These are phyloP conservation scores for Begonia loranthoides DNA, from an alignment of 306 rosid genomes.

Conservation along the genomic window DNA sequence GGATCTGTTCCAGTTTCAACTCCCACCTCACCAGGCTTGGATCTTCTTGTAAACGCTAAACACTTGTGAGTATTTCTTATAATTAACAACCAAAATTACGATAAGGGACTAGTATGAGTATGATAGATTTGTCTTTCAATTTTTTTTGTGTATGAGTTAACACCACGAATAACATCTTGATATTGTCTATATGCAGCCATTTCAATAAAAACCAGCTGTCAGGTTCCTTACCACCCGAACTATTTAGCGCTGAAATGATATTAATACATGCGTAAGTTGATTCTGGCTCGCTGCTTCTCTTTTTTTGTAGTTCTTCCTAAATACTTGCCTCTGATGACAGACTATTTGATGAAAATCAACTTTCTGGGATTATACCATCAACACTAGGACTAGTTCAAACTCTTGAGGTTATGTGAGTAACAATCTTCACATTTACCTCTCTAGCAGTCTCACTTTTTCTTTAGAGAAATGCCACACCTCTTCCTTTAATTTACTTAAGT, in stretches of 20 bases:
- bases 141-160: background rate
- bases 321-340: constrained; percentile 12
- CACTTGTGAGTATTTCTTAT: constrained; percentile 27
- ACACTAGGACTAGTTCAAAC: constrained; percentile 59
- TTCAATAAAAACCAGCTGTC: constrained; percentile 89
- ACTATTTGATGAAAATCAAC: constrained; percentile 55
- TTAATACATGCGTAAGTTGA: constrained; percentile 77
- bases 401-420: constrained; percentile 87
- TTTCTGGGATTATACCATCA: constrained; percentile 48
- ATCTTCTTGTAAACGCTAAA: constrained; percentile 10
- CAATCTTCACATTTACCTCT: background rate
- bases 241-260: constrained; percentile 60
- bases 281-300: background rate
- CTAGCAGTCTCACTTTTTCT: background rate
- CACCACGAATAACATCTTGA: background rate
- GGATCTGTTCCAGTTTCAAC: constrained; percentile 27
- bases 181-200: constrained; percentile 50
- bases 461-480: background rate
- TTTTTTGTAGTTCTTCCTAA: background rate
- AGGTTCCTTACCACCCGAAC: constrained; percentile 50
- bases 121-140: background rate
- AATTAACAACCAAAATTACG: background rate
- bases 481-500: background rate
- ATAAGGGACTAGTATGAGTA: background rate
- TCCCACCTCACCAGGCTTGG: constrained; percentile 16